Evolutionary conservation across 106 monocot species (phyloP).

Genomic region (Dioscorea dumetorum): DNA sequence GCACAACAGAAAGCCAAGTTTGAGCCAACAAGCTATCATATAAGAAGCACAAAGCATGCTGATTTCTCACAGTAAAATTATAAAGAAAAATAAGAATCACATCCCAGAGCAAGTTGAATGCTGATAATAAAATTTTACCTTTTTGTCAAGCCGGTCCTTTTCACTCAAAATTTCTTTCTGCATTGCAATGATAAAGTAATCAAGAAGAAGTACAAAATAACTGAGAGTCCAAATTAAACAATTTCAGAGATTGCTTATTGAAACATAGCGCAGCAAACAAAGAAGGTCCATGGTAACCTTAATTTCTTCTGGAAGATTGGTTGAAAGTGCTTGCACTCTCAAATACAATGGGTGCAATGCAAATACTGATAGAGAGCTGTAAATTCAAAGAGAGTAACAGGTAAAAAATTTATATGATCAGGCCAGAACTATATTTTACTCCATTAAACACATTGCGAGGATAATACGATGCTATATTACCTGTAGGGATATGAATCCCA

Average conservation of each 20-base stretch:
- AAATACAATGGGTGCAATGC: slow-evolving; percentile 91
- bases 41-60: no score
- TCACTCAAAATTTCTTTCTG: slow-evolving; percentile 65
- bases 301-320: slow-evolving; percentile 58
- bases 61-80: no score
- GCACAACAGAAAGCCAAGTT: no score
- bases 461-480: slow-evolving; percentile 16
- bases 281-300: slow-evolving; percentile 31
- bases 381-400: slow-evolving; percentile 3
- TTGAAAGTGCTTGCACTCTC: slow-evolving; percentile 76
- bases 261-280: background rate
- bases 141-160: slow-evolving; percentile 45
- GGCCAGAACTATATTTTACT: no score
- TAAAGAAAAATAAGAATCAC: no score
- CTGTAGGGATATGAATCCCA: slow-evolving; percentile 99
- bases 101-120: no score
- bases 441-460: no score
- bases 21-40: no score
- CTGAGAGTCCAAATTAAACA: no score
- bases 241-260: no score
- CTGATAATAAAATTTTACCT: slow-evolving; percentile 28
- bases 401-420: no score
- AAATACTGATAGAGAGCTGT: slow-evolving; percentile 95
- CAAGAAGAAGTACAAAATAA: background rate
- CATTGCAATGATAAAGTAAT: slow-evolving; percentile 11